phyloP scores from a whole-genome alignment of 768 basidiomycete genomes.

The Mycena epipterygia region DNA sequence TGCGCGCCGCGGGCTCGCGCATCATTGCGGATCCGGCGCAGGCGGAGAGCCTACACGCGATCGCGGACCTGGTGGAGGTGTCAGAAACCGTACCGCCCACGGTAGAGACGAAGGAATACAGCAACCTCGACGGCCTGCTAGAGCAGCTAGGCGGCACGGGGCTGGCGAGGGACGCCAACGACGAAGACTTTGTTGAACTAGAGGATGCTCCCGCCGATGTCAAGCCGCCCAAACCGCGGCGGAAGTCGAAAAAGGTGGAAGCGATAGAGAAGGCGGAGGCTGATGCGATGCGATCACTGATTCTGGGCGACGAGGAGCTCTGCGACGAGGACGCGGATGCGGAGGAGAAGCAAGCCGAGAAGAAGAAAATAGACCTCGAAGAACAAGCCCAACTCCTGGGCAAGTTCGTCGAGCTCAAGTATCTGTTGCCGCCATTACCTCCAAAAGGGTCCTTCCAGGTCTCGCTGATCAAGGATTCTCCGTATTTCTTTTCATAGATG shows the following conservation, averaged over 20 bases:
- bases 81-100: conserved; percentile 52
- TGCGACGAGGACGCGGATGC: conserved; percentile 26
- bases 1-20: conserved; percentile 59
- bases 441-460: conserved; percentile 91
- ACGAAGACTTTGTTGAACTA: conserved; percentile 36
- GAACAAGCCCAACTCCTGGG: conserved; percentile 41
- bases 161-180: conserved; percentile 27
- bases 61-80: conserved; percentile 54
- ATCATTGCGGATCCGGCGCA: conserved; percentile 58
- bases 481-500: conserved; percentile 95
- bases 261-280: conserved; percentile 41
- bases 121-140: conserved; percentile 16
- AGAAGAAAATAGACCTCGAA: conserved; percentile 1
- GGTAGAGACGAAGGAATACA: conserved; percentile 46
- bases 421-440: conserved; percentile 86
- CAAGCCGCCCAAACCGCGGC: conserved; percentile 33
- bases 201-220: too few species aligned
- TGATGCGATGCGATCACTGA: conserved; percentile 32
- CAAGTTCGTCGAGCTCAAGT: conserved; percentile 81
- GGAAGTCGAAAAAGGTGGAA: conserved; percentile 41
- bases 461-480: conserved; percentile 80
- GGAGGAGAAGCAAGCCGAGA: conserved; percentile 3
- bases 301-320: neutral
- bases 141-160: too few species aligned
- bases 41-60: conserved; percentile 46